Evolutionary conservation across 768 basidiomycete species (phyloP), one percentile per base, ranked within the genome.

Genomic region (Hygrocybe punicea): DNA sequence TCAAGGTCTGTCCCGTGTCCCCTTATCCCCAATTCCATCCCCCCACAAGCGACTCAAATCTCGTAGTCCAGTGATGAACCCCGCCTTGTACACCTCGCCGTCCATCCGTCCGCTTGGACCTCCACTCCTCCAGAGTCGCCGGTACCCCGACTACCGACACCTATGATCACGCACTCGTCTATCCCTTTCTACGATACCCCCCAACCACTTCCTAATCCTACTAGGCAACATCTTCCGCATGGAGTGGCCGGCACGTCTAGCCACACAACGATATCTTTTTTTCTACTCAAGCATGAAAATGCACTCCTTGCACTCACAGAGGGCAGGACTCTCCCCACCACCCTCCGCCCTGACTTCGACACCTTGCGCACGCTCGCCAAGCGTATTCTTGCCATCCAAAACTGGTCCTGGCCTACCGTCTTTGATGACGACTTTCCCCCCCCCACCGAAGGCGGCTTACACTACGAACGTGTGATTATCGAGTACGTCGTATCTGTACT

Each of bases 81-180:
- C 23, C 81, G 80, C 42, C 76, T 84, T 55, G 74, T 91, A 42
- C 90, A 91, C 70, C 76, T 92, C 19, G 85, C 88, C 13, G 89
- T 92, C n/a, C 85, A 86, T 65, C 86, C 87, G 21, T 86, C 86
- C 24, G 86, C 86, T 53, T 92, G 90, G 90, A 76, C 78, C 39
- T 71, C 77, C 21, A 59, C 70, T 11, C 85, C 86, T 24, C 85
- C 82, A 11, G 70, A 68, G 37, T 59, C 66, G 29, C 60, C 69
- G 1, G 54, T 67, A 51, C 33, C 29, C 29, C 29, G 8, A 4
- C 29, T 4, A 8, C 29, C 29, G 8, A 29, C 29, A 29, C 29
- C 29, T 29, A 29, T 29, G 8, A 8, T 29, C 29, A 4, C 64
- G 14, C 42, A 65, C 39, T 49, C 62, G 14, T 33, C 59, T 16